Evolutionary conservation across 352 stramenopile genomes (phyloP).

Genomic region (Phytophthora fragariaefolia): DNA sequence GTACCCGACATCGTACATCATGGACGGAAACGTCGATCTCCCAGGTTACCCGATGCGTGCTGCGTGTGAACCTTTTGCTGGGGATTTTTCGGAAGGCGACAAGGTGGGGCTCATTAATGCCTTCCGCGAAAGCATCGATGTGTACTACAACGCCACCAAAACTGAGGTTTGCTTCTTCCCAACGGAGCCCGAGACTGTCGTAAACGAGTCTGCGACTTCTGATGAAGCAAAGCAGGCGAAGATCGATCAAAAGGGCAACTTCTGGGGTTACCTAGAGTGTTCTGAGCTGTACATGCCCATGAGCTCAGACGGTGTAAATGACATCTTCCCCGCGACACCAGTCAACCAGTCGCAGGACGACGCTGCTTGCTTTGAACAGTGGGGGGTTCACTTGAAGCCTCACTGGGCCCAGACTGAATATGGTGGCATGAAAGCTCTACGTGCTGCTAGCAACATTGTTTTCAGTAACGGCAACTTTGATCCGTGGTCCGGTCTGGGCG

Average conservation of each 20-base stretch:
- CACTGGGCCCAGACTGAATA: constrained; percentile 54
- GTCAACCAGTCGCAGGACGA: constrained; percentile 42
- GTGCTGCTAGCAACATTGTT: constrained; percentile 62
- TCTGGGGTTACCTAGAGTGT: constrained; percentile 61
- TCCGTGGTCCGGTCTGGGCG: constrained; percentile 61
- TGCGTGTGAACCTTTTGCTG: constrained; percentile 42
- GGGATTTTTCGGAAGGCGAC: constrained; percentile 31
- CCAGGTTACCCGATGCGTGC: constrained; percentile 46
- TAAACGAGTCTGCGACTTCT: constrained; percentile 16
- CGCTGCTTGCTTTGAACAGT: constrained; percentile 41
- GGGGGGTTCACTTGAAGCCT: constrained; percentile 55
- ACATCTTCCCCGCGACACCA: constrained; percentile 40
- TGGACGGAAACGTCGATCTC: constrained; percentile 44
- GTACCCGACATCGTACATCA: constrained; percentile 60
- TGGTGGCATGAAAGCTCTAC: constrained; percentile 56
- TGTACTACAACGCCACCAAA: constrained; percentile 59
- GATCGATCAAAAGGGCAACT: constrained; percentile 45
- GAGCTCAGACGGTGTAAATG: constrained; percentile 43
- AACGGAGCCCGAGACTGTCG: not conserved
- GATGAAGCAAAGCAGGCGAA: constrained; percentile 38
- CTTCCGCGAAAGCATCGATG: constrained; percentile 46
- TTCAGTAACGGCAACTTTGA: constrained; percentile 76
- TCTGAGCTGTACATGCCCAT: constrained; percentile 60
- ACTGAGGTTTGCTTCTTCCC: constrained; percentile 44
- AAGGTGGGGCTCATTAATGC: constrained; percentile 31